These are phyloP conservation scores for Phytopythium delawarense DNA, from an alignment of 352 stramenopile genomes.

Conservation along the genomic window DNA sequence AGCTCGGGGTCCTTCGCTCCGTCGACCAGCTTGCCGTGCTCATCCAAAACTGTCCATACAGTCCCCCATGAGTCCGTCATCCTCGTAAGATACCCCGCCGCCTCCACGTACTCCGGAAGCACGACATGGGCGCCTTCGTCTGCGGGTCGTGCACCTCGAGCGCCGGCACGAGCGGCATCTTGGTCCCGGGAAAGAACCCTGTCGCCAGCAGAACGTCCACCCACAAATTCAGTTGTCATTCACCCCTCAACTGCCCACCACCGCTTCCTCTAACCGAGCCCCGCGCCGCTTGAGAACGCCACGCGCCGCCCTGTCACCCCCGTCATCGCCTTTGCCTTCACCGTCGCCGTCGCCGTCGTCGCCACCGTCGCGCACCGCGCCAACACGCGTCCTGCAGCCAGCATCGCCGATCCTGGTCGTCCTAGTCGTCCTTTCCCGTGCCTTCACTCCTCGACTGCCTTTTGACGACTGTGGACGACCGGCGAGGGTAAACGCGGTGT, in stretches of 20 bases:
- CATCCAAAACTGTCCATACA: constrained; percentile 66
- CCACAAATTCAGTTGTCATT: background rate
- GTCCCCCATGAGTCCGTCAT: background rate
- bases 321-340: background rate
- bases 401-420: background rate
- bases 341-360: background rate
- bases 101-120: constrained; percentile 83
- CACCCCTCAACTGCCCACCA: background rate
- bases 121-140: constrained; percentile 79
- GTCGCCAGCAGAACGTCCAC: background rate
- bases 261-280: background rate
- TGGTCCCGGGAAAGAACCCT: constrained; percentile 62
- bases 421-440: background rate
- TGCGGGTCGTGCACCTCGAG: constrained; percentile 88
- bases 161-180: constrained; percentile 86
- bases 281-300: background rate
- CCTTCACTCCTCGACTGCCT: background rate
- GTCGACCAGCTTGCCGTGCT: constrained; percentile 73
- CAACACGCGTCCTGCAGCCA: background rate
- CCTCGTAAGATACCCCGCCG: background rate
- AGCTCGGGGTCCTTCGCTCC: constrained; percentile 73
- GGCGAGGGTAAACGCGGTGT: background rate
- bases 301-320: background rate
- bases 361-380: background rate
- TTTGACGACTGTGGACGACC: background rate